phyloP scores from a whole-genome alignment of 306 rosid genomes.

The Glycine latifolia region DNA sequence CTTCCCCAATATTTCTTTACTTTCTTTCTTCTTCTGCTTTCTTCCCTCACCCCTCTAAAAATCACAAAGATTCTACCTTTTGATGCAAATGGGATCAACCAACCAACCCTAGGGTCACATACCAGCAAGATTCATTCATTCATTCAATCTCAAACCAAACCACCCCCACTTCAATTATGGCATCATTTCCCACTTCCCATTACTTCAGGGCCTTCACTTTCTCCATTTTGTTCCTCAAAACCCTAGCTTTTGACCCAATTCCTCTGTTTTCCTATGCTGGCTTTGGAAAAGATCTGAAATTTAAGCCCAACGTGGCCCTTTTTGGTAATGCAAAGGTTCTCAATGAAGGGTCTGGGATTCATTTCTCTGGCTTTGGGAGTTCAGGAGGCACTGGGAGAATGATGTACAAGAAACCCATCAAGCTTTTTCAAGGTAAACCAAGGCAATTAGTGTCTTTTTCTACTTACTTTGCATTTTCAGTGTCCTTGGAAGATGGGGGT shows the following conservation, averaged over 20 bases:
- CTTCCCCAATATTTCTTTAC: conserved; percentile 50
- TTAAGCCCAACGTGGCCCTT: conserved; percentile 64
- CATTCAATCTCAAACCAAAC: conserved; percentile 47
- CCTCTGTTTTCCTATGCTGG: conserved; percentile 67
- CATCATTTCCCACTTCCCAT: conserved; percentile 54
- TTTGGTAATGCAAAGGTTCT: conserved; percentile 75
- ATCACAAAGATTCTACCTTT: conserved; percentile 35
- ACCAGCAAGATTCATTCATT: conserved; percentile 38
- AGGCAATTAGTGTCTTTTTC: conserved; percentile 72
- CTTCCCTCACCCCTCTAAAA: conserved; percentile 58
- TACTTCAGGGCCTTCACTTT: conserved; percentile 48
- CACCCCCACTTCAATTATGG: conserved; percentile 63
- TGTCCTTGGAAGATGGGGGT: conserved; percentile 52
- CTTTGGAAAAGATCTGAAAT: conserved; percentile 63
- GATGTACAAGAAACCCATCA: conserved; percentile 75
- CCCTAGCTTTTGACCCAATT: conserved; percentile 55
- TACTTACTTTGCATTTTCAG: conserved; percentile 71
- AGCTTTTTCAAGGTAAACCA: conserved; percentile 78
- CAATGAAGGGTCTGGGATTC: conserved; percentile 62
- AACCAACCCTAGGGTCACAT: conserved; percentile 46
- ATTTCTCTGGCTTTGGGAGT: conserved; percentile 42
- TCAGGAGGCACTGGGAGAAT: conserved; percentile 54
- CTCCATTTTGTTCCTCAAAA: conserved; percentile 56
- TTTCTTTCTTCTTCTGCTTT: conserved; percentile 64
- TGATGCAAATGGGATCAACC: conserved; percentile 51